Evolutionary conservation across 306 rosid species (phyloP), one percentile per base, ranked within the genome.

Genomic region (Rosa multiflora): DNA sequence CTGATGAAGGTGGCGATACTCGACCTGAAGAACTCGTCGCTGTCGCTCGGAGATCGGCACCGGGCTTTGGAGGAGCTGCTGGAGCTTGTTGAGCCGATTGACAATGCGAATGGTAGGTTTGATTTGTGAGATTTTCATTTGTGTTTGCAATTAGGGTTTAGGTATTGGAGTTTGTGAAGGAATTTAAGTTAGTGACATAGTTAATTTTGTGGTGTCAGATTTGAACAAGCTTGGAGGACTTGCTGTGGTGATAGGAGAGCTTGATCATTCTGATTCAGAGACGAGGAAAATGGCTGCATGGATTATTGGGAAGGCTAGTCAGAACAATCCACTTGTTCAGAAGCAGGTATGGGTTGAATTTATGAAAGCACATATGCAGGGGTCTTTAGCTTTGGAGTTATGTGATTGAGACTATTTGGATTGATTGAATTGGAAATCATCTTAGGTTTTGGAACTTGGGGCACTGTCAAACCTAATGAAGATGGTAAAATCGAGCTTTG

Each of bases 301-400:
- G 99, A 80, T 92, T 74, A 72, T 94, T 73, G 99, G 99, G 79
- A 88, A 88, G 84, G 93, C 93, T 71, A 82, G 92, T 86, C 97
- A 94, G 79, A 94, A 94, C 72, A 92, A 94, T 74, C 97, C 90
- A 62, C 77, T 78, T 74, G 91, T 91, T 79, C 99, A 94, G 83
- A 87, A 79, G 75, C 93, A 89, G 97, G 99, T 90, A 78, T 82
- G 43, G 68, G 5, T 17, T 15, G 26, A 10, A 58, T 58, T 58
- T 13, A 4, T 21, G 4, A 39, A 15, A 14, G 0, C 11, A 8
- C 6, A 44, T 44, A 10, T 44, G 10, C 0, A 2, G 37, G 37
- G 3, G 3, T 53, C 1, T 75, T 26, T 13, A 5, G 18, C 10
- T 32, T 37, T 9, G 32, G n/a, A 68, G 67, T 40, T 26, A 44